Base-by-base conservation (phyloP, 148 eudicot species). In the Hydrangea macrophylla region DNA sequence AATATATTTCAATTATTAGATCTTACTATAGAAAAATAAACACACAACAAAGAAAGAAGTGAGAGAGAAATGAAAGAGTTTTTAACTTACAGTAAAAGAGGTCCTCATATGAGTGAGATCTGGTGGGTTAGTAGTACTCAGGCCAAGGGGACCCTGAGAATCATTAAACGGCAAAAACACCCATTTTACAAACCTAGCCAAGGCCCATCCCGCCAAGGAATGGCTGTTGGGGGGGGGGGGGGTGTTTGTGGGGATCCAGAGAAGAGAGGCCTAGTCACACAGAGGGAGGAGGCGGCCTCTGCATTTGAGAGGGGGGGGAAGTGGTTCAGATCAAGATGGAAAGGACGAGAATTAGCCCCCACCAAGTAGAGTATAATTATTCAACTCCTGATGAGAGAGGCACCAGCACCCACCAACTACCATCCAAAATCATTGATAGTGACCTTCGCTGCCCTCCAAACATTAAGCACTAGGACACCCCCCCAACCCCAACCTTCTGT, bases 21-120 rank as follows among this genome's bases (percentile, higher is more conserved):
- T n/a, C 9, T 32, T 1, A 6, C 64, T 7, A 35, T 8, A 33
- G 35, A 36, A n/a, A 60, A 33, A 60, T 8, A 4, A 3, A 4
- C 39, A 35, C 39, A 35, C 5, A 35, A 8, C 39, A 35, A 35
- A 35, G 39, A 60, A 5, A 10, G 13, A 60, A 33, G 11, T 20
- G 11, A 35, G 35, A 60, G 18, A n/a, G 4, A 3, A 35, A 11
- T 0, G 33, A 60, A 17, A 32, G 26, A 2, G 9, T 7, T 5
- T 3, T 4, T 35, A 4, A 60, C 64, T 60, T 60, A 60, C 64
- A 60, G 64, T 44, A 60, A 9, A 35, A 60, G 42, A 35, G 33
- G 44, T 20, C 64, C 10, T 60, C 64, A 60, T 60, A 35, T 60
- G 64, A 33, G 40, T 60, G 25, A 35, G 33, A 60, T 18, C 44